Percentiles rank a stretch among this genome's conserved stretches.
phyloP scores from a whole-genome alignment of 305 asterid genomes.

The Stenogyne calaminthoides region DNA sequence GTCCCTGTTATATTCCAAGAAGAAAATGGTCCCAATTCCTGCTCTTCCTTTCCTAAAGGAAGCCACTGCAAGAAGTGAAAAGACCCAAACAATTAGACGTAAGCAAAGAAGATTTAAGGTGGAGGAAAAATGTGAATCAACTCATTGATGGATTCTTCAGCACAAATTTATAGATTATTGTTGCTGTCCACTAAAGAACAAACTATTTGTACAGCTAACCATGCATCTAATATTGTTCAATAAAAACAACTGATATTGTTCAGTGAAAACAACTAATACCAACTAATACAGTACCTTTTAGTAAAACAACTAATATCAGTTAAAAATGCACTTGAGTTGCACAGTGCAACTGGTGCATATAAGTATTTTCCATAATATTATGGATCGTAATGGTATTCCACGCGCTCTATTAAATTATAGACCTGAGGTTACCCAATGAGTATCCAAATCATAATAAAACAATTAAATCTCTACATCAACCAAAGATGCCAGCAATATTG shows the following conservation, averaged over 20 bases:
- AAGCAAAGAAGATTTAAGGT: conserved; percentile 9
- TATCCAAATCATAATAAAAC: background rate
- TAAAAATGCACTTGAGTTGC: no score
- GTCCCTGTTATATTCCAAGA: conserved; percentile 98
- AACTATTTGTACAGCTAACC: background rate
- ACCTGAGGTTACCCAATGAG: conserved; percentile 1
- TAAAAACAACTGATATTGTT: no score
- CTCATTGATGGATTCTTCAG: background rate
- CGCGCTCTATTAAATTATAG: background rate
- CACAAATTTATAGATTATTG: background rate
- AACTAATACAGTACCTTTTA: no score
- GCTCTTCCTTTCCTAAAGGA: conserved; percentile 72
- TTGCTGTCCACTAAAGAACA: background rate
- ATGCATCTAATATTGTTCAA: background rate
- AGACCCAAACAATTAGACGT: conserved; percentile 23
- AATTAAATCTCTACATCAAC: background rate
- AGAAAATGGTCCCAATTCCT: conserved; percentile 86
- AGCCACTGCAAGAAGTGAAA: conserved; percentile 77
- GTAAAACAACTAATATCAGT: no score
- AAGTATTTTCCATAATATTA: background rate
- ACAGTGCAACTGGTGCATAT: no score
- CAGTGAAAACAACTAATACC: no score
- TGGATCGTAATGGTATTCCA: background rate
- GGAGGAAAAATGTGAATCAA: background rate
- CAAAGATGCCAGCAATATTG: background rate